phyloP scores from a whole-genome alignment of 1,284 basidiomycete genomes.

The Acaromyces ingoldii region DNA sequence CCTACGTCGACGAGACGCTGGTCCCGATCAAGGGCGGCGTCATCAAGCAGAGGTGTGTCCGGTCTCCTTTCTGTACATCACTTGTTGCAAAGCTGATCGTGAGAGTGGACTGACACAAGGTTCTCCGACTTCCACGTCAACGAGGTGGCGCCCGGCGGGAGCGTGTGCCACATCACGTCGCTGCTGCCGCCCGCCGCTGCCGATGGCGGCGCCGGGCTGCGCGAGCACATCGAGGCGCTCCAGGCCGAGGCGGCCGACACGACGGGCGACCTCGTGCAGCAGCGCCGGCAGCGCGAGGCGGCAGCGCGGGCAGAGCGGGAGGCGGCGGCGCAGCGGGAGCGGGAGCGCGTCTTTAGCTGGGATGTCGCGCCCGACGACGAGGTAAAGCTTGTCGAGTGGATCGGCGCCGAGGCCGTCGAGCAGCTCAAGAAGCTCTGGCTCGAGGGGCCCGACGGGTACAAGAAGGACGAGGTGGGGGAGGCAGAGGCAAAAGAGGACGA shows the following conservation, averaged over 20 bases:
- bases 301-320: background rate
- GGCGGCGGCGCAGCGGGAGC: background rate
- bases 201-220: slow-evolving; percentile 1
- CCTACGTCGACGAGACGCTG: slow-evolving; percentile 12
- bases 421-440: slow-evolving; percentile 10
- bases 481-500: slow-evolving; percentile 73
- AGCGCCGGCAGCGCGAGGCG: slow-evolving; percentile 4
- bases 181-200: slow-evolving; percentile 10
- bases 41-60: slow-evolving; percentile 21
- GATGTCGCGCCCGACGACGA: background rate
- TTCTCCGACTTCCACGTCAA: slow-evolving; percentile 22
- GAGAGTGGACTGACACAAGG: background rate
- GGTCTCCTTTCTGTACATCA: background rate
- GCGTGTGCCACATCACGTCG: slow-evolving; percentile 12
- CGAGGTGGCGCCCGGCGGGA: slow-evolving; percentile 11
- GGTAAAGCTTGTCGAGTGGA: slow-evolving; percentile 1
- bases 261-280: background rate
- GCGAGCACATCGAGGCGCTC: slow-evolving; percentile 1
- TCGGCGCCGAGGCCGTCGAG: slow-evolving; percentile 7
- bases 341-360: background rate
- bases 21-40: slow-evolving; percentile 12
- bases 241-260: slow-evolving; percentile 6
- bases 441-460: slow-evolving; percentile 5
- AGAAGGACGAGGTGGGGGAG: slow-evolving; percentile 60
- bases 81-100: background rate